Conservation (phyloP, 2,329 filamentous ascomycete genomes). For the Mycosphaerelloides madeirae region DNA sequence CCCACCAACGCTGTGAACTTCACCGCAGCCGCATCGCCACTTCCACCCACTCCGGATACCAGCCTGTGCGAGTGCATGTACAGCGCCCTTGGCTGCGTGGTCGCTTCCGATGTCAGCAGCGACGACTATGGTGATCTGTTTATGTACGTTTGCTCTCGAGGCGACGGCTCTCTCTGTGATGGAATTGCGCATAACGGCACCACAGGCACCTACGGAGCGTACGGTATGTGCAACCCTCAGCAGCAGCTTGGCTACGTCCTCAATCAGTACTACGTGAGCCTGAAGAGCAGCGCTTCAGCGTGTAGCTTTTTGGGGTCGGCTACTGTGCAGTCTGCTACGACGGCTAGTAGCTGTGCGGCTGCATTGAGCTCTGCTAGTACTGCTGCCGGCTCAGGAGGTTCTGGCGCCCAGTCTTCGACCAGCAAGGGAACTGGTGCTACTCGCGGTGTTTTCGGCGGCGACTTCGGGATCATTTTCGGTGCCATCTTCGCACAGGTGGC, state of each 20-base stretch:
- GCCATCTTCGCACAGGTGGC: constrained; percentile 22
- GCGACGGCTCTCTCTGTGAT: constrained; percentile 51
- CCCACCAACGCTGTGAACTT: constrained; percentile 62
- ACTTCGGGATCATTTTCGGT: constrained; percentile 19
- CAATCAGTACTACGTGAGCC: constrained; percentile 63
- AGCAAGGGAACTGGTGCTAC: constrained; percentile 16
- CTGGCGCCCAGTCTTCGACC: constrained; percentile 6
- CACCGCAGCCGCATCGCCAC: constrained; percentile 59
- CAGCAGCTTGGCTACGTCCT: constrained; percentile 70
- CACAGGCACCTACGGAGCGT: constrained; percentile 68
- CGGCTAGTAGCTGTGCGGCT: constrained; percentile 51
- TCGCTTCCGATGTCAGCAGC: constrained; percentile 53
- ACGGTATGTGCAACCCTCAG: constrained; percentile 66
- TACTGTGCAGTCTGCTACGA: constrained; percentile 46
- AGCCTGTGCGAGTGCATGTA: constrained; percentile 83
- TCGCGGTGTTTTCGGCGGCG: constrained; percentile 10
- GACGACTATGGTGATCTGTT: constrained; percentile 66
- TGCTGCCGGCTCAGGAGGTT: constrained; percentile 28
- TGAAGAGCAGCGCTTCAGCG: constrained; percentile 50
- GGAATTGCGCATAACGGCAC: constrained; percentile 65
- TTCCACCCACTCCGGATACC: constrained; percentile 79
- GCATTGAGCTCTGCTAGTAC: constrained; percentile 60
- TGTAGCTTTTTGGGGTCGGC: constrained; percentile 70
- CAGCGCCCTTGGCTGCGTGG: constrained; percentile 64
- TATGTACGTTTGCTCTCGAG: constrained; percentile 61